phyloP scores from a whole-genome alignment of 2,329 filamentous ascomycete species.

The Emmonsiellopsis sp. region DNA sequence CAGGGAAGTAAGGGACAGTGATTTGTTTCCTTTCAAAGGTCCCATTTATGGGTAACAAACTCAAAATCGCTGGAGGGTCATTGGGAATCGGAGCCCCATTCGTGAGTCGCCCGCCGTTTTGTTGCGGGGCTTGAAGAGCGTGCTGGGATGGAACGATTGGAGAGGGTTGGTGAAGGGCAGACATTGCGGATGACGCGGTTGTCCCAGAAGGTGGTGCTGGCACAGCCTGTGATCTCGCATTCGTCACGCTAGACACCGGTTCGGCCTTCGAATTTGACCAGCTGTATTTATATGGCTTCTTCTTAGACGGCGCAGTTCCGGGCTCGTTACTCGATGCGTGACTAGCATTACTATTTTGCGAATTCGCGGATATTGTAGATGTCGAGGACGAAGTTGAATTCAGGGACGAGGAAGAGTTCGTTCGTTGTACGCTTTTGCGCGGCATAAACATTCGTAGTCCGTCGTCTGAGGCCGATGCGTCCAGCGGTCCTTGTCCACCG shows the following conservation, averaged over 20 bases:
- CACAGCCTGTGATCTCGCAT: conserved; percentile 53
- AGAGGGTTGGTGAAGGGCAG: conserved; percentile 54
- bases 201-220: conserved; percentile 49
- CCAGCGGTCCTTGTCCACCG: conserved; percentile 51
- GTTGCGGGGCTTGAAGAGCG: conserved; percentile 53
- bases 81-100: conserved; percentile 33
- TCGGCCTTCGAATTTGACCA: conserved; percentile 61
- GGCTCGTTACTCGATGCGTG: conserved; percentile 28
- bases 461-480: conserved; percentile 75
- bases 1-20: conserved; percentile 83
- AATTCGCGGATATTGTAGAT: conserved; percentile 26
- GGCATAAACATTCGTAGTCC: conserved; percentile 81
- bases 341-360: conserved; percentile 30
- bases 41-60: conserved; percentile 82
- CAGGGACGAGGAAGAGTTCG: conserved; percentile 84
- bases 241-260: conserved; percentile 54
- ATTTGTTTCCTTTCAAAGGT: conserved; percentile 98
- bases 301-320: conserved; percentile 34
- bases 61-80: conserved; percentile 67
- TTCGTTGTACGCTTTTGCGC: conserved; percentile 76
- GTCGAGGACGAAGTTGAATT: conserved; percentile 53
- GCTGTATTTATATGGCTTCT: conserved; percentile 43
- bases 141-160: conserved; percentile 61
- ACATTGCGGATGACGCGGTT: conserved; percentile 53
- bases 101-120: conserved; percentile 45